Evolutionary conservation across 1,284 basidiomycete genomes (phyloP).

Genomic region (Termitomyces sp.): DNA sequence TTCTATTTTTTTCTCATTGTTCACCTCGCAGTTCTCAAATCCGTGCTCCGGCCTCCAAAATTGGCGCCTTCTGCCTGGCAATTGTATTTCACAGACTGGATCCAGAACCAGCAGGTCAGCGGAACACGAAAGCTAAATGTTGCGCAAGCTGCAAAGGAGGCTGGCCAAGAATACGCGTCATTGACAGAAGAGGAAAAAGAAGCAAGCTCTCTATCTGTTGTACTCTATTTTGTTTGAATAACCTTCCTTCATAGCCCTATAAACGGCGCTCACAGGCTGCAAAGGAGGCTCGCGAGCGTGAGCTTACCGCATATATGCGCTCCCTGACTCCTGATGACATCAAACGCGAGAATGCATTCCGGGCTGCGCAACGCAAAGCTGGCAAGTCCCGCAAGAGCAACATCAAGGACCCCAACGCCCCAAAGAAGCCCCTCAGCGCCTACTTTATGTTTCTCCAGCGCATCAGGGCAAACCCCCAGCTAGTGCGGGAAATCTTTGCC

Average conservation of each 20-base stretch:
- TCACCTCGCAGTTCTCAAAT: conserved; percentile 49
- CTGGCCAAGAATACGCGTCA: conserved; percentile 84
- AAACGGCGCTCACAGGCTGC: conserved; percentile 76
- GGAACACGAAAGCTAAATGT: conserved; percentile 86
- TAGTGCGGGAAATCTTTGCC: conserved; percentile 83
- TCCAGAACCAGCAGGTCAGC: conserved; percentile 81
- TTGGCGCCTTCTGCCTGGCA: conserved; percentile 95
- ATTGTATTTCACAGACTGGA: conserved; percentile 95
- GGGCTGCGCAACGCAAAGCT: conserved; percentile 88
- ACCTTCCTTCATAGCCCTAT: conserved; percentile 57
- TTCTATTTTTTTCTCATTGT: conserved; percentile 12
- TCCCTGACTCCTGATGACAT: conserved; percentile 93
- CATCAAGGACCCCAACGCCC: conserved; percentile 95
- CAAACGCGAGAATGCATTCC: conserved; percentile 88
- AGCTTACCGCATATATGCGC: conserved; percentile 82
- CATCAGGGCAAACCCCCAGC: conserved; percentile 69
- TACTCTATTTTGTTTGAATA: conserved; percentile 18
- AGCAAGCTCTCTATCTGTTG: conserved; percentile 31
- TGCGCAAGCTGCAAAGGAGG: conserved; percentile 93
- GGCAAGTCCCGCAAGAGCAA: conserved; percentile 93
- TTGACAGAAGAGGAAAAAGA: conserved; percentile 80
- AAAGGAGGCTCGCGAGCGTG: conserved; percentile 81
- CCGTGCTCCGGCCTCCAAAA: conserved; percentile 81
- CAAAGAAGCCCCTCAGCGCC: conserved; percentile 91
- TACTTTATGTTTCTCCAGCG: conserved; percentile 95